Percentiles rank a stretch among this genome's conserved stretches.
Conservation (phyloP, 2,329 filamentous ascomycete species). For the Fusarium tuaranense region DNA sequence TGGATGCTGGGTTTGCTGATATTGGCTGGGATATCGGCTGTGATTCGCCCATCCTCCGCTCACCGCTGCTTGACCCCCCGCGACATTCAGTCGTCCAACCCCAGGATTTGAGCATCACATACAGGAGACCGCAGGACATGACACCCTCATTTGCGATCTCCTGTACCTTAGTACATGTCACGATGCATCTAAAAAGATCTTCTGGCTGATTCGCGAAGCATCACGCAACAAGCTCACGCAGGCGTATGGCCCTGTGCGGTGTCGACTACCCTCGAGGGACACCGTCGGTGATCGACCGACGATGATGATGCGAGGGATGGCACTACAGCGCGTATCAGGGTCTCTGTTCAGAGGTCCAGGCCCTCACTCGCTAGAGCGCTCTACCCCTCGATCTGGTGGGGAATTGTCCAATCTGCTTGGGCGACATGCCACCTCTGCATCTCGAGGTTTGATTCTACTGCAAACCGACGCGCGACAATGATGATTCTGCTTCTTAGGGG, state of each 20-base stretch:
- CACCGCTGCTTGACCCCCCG: slow-evolving; percentile 41
- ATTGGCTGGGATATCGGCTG: background rate
- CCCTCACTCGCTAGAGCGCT: slow-evolving; percentile 16
- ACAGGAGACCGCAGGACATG: slow-evolving; percentile 19
- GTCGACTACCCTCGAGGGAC: slow-evolving; percentile 5
- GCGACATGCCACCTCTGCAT: slow-evolving; percentile 44
- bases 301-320: background rate
- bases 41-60: slow-evolving; percentile 35
- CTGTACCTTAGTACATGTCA: slow-evolving; percentile 23
- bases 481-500: slow-evolving; percentile 10
- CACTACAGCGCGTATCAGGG: slow-evolving; percentile 17
- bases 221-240: slow-evolving; percentile 8
- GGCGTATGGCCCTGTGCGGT: slow-evolving; percentile 5
- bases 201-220: slow-evolving; percentile 16
- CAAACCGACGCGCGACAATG: slow-evolving; percentile 28
- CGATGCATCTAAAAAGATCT: slow-evolving; percentile 12
- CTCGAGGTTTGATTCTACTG: slow-evolving; percentile 11
- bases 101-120: slow-evolving; percentile 35
- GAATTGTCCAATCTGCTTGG: slow-evolving; percentile 42
- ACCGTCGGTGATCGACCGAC: slow-evolving; percentile 28
- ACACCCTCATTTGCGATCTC: slow-evolving; percentile 10
- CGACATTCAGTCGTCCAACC: slow-evolving; percentile 23
- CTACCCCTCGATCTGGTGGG: slow-evolving; percentile 45
- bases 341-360: slow-evolving; percentile 8
- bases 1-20: slow-evolving; percentile 28